Evolutionary conservation across 306 rosid genomes (phyloP).

Genomic region (Prunus kanzakura): DNA sequence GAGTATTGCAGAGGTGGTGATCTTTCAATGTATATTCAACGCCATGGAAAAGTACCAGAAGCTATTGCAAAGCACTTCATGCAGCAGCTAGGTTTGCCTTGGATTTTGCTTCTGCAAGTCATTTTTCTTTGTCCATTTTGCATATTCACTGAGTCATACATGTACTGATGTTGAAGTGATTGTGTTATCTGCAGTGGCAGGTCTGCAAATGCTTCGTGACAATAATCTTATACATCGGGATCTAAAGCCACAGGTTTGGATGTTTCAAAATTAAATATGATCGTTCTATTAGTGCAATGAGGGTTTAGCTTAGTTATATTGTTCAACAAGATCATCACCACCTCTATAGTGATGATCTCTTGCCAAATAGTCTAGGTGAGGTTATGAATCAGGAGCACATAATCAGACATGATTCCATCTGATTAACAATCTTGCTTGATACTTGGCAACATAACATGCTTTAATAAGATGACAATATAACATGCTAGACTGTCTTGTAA

Average conservation of each 20-base stretch:
- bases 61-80: constrained; percentile 82
- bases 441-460: neutral
- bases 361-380: neutral
- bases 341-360: neutral
- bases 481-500: neutral
- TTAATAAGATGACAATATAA: neutral
- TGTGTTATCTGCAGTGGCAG: constrained; percentile 70
- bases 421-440: neutral
- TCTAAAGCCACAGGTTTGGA: constrained; percentile 89
- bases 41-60: constrained; percentile 83
- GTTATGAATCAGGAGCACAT: neutral
- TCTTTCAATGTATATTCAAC: constrained; percentile 80
- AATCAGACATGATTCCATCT: neutral
- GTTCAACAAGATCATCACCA: neutral
- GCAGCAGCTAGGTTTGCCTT: constrained; percentile 86
- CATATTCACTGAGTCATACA: neutral
- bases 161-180: constrained; percentile 17
- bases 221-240: constrained; percentile 93
- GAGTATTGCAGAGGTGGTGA: constrained; percentile 98
- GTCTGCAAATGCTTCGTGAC: constrained; percentile 88
- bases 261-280: constrained; percentile 2
- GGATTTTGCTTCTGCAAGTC: neutral
- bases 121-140: neutral
- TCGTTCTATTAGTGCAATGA: neutral
- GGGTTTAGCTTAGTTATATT: constrained; percentile 1